Evolutionary conservation across 2,329 filamentous ascomycete genomes (phyloP).

Genomic region (Pezicula neosporulosa): DNA sequence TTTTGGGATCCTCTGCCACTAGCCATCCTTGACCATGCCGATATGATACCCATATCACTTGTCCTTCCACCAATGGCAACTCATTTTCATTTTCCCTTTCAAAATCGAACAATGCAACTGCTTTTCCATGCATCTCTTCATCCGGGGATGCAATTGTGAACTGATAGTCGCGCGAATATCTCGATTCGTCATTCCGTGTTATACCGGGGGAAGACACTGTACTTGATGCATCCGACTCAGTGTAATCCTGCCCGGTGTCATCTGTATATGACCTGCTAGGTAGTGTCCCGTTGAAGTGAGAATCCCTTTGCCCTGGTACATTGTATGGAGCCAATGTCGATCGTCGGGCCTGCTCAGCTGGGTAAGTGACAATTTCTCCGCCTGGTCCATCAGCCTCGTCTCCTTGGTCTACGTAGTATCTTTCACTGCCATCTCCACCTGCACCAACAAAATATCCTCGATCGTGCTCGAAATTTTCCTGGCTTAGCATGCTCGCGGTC

Average conservation of each 20-base stretch:
- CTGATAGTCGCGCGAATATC: slow-evolving; percentile 88
- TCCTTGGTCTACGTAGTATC: slow-evolving; percentile 69
- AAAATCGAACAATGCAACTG: slow-evolving; percentile 94
- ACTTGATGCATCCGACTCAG: slow-evolving; percentile 57
- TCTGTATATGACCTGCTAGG: slow-evolving; percentile 33
- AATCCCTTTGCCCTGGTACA: slow-evolving; percentile 44
- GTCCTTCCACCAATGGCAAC: slow-evolving; percentile 84
- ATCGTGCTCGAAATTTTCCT: slow-evolving; percentile 53
- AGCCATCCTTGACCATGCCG: slow-evolving; percentile 96
- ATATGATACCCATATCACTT: slow-evolving; percentile 95
- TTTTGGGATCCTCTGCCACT: slow-evolving; percentile 93
- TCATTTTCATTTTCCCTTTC: slow-evolving; percentile 95
- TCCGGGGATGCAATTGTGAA: slow-evolving; percentile 94
- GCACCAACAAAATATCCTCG: slow-evolving; percentile 65
- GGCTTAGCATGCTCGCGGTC: slow-evolving; percentile 39
- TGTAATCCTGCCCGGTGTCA: slow-evolving; percentile 32
- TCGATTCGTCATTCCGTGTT: slow-evolving; percentile 64
- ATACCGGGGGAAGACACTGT: slow-evolving; percentile 55
- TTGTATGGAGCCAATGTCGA: slow-evolving; percentile 43
- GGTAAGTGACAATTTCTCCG: slow-evolving; percentile 79
- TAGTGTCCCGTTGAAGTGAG: slow-evolving; percentile 48
- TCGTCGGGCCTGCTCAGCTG: slow-evolving; percentile 58
- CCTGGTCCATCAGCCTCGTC: slow-evolving; percentile 72
- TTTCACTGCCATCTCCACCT: slow-evolving; percentile 67
- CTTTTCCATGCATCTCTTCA: slow-evolving; percentile 96